Percentiles rank a stretch among this genome's conserved stretches.
phyloP scores from a whole-genome alignment of 352 stramenopile genomes.

The Pythium coloratum region DNA sequence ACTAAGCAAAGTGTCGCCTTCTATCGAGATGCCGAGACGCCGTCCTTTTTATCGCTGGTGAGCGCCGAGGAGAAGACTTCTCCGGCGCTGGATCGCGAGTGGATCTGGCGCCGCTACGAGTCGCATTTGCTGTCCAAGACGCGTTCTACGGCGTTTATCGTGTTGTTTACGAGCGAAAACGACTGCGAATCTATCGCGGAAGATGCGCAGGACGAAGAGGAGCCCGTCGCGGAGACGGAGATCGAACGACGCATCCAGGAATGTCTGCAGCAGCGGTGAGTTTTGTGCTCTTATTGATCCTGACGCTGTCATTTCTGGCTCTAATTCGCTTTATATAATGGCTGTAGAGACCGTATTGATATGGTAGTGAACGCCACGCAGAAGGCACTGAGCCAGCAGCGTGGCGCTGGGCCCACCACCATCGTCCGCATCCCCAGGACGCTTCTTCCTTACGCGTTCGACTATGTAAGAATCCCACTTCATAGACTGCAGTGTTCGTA shows the following conservation, averaged over 20 bases:
- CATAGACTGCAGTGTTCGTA: neutral
- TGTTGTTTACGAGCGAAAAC: conserved; percentile 17
- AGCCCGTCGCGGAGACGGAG: neutral
- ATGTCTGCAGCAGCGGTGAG: conserved; percentile 7
- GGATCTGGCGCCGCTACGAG: conserved; percentile 22
- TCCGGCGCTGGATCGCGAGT: conserved; percentile 4
- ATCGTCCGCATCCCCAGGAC: conserved; percentile 13
- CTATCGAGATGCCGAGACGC: neutral
- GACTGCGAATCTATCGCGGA: neutral
- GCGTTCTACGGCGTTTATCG: conserved; percentile 16
- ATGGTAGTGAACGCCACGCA: neutral
- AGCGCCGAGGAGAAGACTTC: neutral
- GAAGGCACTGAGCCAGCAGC: neutral
- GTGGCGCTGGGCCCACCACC: neutral
- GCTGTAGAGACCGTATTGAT: conserved; percentile 5
- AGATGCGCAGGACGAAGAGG: neutral
- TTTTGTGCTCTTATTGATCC: no score
- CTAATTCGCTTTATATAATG: neutral
- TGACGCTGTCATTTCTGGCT: neutral
- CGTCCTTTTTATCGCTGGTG: neutral
- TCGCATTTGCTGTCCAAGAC: conserved; percentile 15
- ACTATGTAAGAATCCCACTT: neutral
- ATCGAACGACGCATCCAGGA: neutral
- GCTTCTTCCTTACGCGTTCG: conserved; percentile 9
- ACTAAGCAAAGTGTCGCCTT: neutral